phyloP scores from a whole-genome alignment of 768 basidiomycete genomes.

The Lyophyllum shimeji region DNA sequence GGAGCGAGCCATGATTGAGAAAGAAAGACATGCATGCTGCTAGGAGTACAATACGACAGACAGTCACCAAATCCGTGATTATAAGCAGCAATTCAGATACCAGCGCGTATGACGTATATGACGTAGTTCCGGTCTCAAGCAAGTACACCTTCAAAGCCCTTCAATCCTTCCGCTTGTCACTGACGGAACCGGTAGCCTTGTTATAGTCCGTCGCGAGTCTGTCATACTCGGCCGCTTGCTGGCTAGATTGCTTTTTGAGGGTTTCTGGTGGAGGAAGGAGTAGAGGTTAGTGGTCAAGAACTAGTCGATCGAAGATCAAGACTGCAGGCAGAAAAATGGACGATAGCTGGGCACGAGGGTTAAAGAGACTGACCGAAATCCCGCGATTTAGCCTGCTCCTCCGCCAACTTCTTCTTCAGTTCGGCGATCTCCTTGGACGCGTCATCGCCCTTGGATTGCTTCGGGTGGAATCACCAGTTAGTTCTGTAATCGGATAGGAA shows the following conservation, averaged over 20 bases:
- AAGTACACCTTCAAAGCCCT: background rate
- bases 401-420: constrained; percentile 67
- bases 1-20: background rate
- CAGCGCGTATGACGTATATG: background rate
- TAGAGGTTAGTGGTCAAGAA: background rate
- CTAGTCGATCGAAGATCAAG: no score
- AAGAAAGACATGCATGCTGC: background rate
- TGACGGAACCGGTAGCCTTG: constrained; percentile 55
- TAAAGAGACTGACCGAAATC: constrained; percentile 54
- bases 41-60: background rate
- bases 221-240: constrained; percentile 81
- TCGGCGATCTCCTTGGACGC: constrained; percentile 61
- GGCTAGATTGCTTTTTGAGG: constrained; percentile 77
- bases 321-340: background rate
- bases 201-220: constrained; percentile 79
- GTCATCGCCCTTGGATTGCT: no score
- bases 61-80: background rate
- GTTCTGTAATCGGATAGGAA: no score
- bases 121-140: background rate
- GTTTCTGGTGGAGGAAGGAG: constrained; percentile 56
- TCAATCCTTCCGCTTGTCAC: constrained; percentile 66
- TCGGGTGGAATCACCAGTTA: no score
- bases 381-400: constrained; percentile 53
- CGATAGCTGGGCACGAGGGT: background rate
- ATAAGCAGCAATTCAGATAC: background rate